These are phyloP conservation scores for Arachnomyces sp. DNA, from an alignment of 2,329 filamentous ascomycete species.

Conservation along the genomic window DNA sequence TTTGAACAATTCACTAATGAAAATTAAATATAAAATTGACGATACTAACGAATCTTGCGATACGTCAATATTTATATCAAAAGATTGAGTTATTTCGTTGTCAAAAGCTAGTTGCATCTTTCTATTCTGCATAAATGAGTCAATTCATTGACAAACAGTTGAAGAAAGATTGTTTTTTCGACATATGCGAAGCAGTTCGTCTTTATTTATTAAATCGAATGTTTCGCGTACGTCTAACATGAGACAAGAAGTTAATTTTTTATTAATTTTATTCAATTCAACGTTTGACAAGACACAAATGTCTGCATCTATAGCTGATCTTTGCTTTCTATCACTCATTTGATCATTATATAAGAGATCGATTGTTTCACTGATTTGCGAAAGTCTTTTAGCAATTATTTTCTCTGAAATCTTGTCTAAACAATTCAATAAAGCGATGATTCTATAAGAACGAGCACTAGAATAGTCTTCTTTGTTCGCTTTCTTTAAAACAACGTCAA, in stretches of 20 bases:
- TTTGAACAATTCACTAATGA: no score
- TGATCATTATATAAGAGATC: slow-evolving; percentile 4
- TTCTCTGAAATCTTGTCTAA: slow-evolving; percentile 1
- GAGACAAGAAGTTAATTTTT: not conserved
- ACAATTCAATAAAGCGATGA: slow-evolving; percentile 5
- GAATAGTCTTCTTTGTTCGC: not conserved
- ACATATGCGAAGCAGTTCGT: not conserved
- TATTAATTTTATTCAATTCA: not conserved
- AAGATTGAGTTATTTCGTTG: not conserved
- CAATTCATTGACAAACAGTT: not conserved
- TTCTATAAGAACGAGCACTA: slow-evolving; percentile 1
- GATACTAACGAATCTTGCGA: not conserved
- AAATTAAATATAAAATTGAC: no score
- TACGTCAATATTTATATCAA: not conserved
- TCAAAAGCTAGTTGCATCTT: slow-evolving; percentile 1
- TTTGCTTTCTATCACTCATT: slow-evolving; percentile 1
- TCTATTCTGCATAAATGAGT: not conserved
- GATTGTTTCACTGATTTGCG: not conserved
- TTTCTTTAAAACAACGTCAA: slow-evolving; percentile 9
- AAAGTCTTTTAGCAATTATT: not conserved
- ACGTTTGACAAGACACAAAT: not conserved
- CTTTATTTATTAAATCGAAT: not conserved
- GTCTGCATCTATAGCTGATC: slow-evolving; percentile 1
- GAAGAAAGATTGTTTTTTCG: not conserved
- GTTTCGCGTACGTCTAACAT: not conserved